Evolutionary conservation across 108 stramenopile species (phyloP), one percentile per base, ranked within the genome.

Genomic region (Nitzschia sp.): DNA sequence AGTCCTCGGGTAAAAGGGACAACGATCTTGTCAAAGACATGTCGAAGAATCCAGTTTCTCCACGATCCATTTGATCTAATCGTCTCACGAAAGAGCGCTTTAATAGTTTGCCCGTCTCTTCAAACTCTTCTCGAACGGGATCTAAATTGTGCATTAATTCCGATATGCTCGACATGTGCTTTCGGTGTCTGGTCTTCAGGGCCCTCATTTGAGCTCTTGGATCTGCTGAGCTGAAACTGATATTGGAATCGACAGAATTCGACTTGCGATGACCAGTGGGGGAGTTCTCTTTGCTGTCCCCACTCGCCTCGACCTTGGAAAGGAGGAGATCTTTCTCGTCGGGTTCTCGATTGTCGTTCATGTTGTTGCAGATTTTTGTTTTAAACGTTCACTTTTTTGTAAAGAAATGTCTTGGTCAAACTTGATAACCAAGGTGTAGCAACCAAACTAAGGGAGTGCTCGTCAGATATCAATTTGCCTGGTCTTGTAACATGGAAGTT

Each of bases 1-100:
- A 51, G 60, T 73, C 54, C 28, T 74, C 72, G 1, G 72, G 78
- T 9, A 79, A 32, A 46, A 79, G 34, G 1, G 72, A 74, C 4
- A 79, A 35, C 13, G 55, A 47, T 24, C 72, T 46, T n/a, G 71
- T 74, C 55, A 79, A 21, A 26, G 24, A 33, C 68, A 69, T 74
- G 29, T 74, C 78, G 4, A 79, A 53, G 60, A 78, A 78, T 26
- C 25, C 45, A 3, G 36, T 47, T 59, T 70, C 42, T 36, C 64
- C 71, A 30, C 59, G 36, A 35, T 78, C 67, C 32, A 58, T 58
- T 13, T 47, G 36, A 42, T 61, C 46, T 2, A 71, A 60, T 35
- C 54, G 61, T 32, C 19, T 18, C 34, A 15, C n/a, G 23, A 60
- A 71, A 18, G 28, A 18, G 1, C 19, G 24, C 25, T 32, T 17